These are phyloP conservation scores for Apophysomyces variabilis DNA, from an alignment of 371 early-diverging fungal genomes.

Conservation along the genomic window DNA sequence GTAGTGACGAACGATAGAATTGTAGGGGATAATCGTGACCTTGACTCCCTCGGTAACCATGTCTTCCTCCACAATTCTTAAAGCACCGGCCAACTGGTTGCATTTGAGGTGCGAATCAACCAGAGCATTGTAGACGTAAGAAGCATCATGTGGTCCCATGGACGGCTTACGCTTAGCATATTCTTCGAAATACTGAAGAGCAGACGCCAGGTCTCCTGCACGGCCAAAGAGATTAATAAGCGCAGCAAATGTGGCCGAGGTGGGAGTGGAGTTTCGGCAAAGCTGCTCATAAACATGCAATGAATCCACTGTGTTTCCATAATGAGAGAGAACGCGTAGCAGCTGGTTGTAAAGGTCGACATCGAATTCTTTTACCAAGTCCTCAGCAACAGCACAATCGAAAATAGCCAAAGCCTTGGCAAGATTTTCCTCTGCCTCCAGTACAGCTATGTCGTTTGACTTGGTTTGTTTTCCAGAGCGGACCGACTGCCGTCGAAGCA, in stretches of 20 bases:
- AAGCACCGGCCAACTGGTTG: constrained; percentile 38
- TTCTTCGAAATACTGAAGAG: constrained; percentile 40
- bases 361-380: constrained; percentile 39
- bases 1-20: constrained; percentile 52
- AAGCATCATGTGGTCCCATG: constrained; percentile 44
- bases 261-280: constrained; percentile 30
- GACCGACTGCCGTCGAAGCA: constrained; percentile 44
- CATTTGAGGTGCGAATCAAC: constrained; percentile 55
- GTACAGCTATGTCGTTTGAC: constrained; percentile 29
- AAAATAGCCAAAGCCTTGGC: constrained; percentile 45
- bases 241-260: constrained; percentile 53
- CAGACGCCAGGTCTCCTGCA: constrained; percentile 44
- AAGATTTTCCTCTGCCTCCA: constrained; percentile 45
- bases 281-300: constrained; percentile 44
- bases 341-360: constrained; percentile 51
- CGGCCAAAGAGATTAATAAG: constrained; percentile 56
- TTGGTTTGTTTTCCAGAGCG: constrained; percentile 31
- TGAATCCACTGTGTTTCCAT: constrained; percentile 44
- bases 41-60: constrained; percentile 40
- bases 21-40: constrained; percentile 48
- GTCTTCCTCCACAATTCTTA: constrained; percentile 45
- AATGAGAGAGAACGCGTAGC: constrained; percentile 51
- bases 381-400: constrained; percentile 28
- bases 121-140: constrained; percentile 55
- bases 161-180: constrained; percentile 28